phyloP scores from a whole-genome alignment of 352 stramenopile genomes.

The Pythium periplocum region DNA sequence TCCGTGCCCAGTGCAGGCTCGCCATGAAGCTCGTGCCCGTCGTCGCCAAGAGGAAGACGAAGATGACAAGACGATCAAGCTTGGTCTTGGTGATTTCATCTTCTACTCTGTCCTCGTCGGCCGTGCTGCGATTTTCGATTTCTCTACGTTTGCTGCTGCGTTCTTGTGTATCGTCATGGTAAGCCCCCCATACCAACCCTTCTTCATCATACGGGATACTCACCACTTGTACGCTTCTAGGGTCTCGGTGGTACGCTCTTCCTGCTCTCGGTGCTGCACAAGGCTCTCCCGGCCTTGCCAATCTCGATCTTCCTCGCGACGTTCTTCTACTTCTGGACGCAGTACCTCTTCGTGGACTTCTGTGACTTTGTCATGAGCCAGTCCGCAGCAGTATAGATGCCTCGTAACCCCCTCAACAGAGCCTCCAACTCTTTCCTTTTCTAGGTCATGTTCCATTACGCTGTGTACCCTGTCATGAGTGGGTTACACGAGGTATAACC shows the following conservation, averaged over 20 bases:
- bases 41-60: constrained; percentile 49
- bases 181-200: neutral
- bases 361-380: constrained; percentile 72
- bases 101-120: constrained; percentile 98
- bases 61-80: constrained; percentile 89
- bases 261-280: constrained; percentile 91
- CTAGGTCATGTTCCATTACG: neutral
- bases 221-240: constrained; percentile 13
- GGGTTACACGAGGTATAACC: too few relatives aligned
- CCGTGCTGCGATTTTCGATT: constrained; percentile 93
- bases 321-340: constrained; percentile 80
- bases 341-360: constrained; percentile 82
- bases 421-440: too few relatives aligned
- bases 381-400: constrained; percentile 11
- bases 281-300: constrained; percentile 93
- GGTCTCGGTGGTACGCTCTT: constrained; percentile 93
- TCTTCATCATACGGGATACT: too few relatives aligned
- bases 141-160: constrained; percentile 92
- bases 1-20: constrained; percentile 61
- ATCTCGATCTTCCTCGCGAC: constrained; percentile 90
- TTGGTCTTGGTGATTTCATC: constrained; percentile 97
- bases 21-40: constrained; percentile 43
- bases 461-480: neutral
- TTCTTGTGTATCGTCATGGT: constrained; percentile 94
- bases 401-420: too few relatives aligned